phyloP scores from a whole-genome alignment of 805 yeast species.

The Saccharomycopsis synnaedendra region DNA sequence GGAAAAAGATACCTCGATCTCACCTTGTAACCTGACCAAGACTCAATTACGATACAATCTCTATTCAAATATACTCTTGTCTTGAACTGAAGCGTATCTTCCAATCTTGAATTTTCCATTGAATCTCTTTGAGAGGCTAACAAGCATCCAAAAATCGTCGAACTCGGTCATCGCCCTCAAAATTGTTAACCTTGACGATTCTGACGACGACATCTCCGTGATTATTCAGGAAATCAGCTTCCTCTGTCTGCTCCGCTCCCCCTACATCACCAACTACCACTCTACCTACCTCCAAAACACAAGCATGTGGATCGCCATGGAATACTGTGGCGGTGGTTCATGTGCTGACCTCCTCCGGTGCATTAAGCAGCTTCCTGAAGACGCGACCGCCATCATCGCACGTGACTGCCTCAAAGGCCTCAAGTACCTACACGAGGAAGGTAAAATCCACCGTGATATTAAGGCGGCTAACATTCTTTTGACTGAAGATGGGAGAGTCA shows the following conservation, averaged over 20 bases:
- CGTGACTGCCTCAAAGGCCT: slow-evolving; percentile 61
- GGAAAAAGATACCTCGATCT: no score
- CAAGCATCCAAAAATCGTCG: no score
- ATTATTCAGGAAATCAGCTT: slow-evolving; percentile 71
- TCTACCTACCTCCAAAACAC: slow-evolving; percentile 55
- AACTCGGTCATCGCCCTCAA: slow-evolving; percentile 62
- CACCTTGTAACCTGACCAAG: no score
- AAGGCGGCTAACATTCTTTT: slow-evolving; percentile 82
- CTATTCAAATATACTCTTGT: no score
- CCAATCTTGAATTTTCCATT: no score
- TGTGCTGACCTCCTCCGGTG: slow-evolving; percentile 62
- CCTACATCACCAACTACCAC: slow-evolving; percentile 53
- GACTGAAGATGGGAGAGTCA: slow-evolving; percentile 57
- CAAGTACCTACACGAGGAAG: slow-evolving; percentile 61
- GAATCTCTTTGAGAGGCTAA: no score
- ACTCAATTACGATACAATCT: no score
- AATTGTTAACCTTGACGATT: slow-evolving; percentile 68
- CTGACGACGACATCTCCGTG: slow-evolving; percentile 63
- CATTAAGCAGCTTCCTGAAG: slow-evolving; percentile 45
- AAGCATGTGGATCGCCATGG: slow-evolving; percentile 86
- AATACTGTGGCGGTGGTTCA: slow-evolving; percentile 91
- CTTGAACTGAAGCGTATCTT: no score
- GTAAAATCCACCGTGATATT: slow-evolving; percentile 79
- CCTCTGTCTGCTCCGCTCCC: slow-evolving; percentile 53
- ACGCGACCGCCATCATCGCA: slow-evolving; percentile 48